phyloP scores from a whole-genome alignment of 305 asterid genomes.

The Fraxinus greggii region DNA sequence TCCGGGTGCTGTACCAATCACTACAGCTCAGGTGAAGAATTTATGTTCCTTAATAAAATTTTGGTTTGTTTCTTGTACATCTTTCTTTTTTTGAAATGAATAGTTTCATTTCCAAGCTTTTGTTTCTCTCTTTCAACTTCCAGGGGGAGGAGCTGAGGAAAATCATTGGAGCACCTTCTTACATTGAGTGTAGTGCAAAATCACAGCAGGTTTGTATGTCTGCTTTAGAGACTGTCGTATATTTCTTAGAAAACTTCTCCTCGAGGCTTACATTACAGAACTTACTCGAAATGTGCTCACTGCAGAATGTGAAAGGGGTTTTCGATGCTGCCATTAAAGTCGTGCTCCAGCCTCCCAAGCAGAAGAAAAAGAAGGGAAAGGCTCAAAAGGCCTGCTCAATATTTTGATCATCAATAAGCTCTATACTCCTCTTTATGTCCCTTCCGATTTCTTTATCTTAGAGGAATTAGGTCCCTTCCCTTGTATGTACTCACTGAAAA shows the following conservation, averaged over 20 bases:
- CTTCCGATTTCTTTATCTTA: constrained; percentile 31
- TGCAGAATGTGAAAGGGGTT: constrained; percentile 85
- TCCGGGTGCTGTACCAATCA: constrained; percentile 92
- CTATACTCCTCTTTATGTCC: constrained; percentile 24
- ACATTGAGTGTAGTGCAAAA: constrained; percentile 90
- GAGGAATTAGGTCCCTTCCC: constrained; percentile 39
- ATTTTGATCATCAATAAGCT: constrained; percentile 53
- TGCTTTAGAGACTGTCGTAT: background rate
- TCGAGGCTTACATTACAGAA: background rate
- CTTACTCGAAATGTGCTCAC: constrained; percentile 9
- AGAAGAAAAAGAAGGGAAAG: constrained; percentile 88
- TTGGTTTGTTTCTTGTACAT: background rate
- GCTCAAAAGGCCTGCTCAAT: constrained; percentile 84
- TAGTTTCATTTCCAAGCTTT: constrained; percentile 12
- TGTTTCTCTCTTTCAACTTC: constrained; percentile 15
- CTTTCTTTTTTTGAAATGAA: constrained; percentile 3
- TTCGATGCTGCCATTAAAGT: constrained; percentile 96
- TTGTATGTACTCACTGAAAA: constrained; percentile 34
- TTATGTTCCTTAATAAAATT: background rate
- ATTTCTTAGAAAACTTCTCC: background rate
- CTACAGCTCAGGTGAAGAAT: constrained; percentile 68
- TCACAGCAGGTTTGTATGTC: constrained; percentile 63
- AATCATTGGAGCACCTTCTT: constrained; percentile 72
- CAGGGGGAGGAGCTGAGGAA: constrained; percentile 93
- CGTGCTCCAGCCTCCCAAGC: constrained; percentile 93